Evolutionary conservation across 805 yeast species (phyloP), one percentile per base, ranked within the genome.

Genomic region (Saturnispora ahearnii): DNA sequence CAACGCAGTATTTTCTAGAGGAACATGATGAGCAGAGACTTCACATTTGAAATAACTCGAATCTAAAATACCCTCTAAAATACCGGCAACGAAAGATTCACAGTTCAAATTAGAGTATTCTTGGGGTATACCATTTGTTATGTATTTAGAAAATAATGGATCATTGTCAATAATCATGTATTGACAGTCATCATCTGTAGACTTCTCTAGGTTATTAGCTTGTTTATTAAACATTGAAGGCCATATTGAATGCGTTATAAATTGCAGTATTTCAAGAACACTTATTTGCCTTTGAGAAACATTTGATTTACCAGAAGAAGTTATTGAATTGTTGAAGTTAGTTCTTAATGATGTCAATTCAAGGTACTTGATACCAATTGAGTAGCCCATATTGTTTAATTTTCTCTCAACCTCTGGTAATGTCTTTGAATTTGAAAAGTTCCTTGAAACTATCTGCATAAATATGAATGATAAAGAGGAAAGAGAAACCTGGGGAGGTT

Each of bases 21-120:
- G 84, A 15, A 82, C 87, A 0, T 82, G 74, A 60, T 88, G 96
- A 1, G 96, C 96, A n/a, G 85, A 78, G 7, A 88, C 96, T 43
- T 69, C 72, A 12, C 91, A 89, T 49, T 75, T 79, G 60, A 87
- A 87, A 54, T 80, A 81, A 2, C 87, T 72, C 4, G 84, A 72
- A 58, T 85, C 93, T 51, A 88, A 68, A 1, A 87, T 81, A 0
- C 95, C 95, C 62, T 88, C 96, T 38, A 87, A 73, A 13, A 88
- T 74, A 0, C 96, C 96, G 0, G 95, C 96, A 1, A 82, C 78
- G 61, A 84, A 86, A 0, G 96, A 90, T 13, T 84, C 81, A 60
- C 93, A 85, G 60, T 84, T 86, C 59, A 87, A 72, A 54, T 81
- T 81, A 10, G 85, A 81, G 60, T 83, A 80, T 55, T 88, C 95